Percentiles rank a stretch among this genome's conserved stretches.
Conservation (phyloP, 2,329 filamentous ascomycete species). For the Chaetomium strumarium region DNA sequence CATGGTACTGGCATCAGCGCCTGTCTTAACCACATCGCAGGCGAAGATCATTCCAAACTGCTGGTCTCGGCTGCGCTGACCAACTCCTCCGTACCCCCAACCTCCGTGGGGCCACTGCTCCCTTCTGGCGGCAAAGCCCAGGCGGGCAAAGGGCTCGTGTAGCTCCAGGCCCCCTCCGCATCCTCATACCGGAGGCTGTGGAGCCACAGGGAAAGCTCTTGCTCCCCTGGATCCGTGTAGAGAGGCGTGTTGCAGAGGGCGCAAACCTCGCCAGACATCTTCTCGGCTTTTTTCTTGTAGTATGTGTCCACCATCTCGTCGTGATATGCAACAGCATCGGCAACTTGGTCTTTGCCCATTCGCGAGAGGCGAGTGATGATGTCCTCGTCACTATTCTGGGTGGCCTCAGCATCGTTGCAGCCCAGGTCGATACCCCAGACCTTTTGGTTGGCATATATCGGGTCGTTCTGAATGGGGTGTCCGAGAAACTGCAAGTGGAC, state of each 20-base stretch:
- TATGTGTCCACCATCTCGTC: conserved; percentile 90
- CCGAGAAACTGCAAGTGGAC: conserved; percentile 94
- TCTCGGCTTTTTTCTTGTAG: conserved; percentile 85
- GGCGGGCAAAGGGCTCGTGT: conserved; percentile 72
- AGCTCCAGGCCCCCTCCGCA: conserved; percentile 75
- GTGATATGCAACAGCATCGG: conserved; percentile 86
- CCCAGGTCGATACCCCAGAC: conserved; percentile 85
- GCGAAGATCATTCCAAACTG: conserved; percentile 26
- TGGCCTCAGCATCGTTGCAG: conserved; percentile 56
- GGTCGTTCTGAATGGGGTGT: conserved; percentile 93
- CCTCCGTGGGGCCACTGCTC: conserved; percentile 62
- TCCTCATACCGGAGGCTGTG: conserved; percentile 90
- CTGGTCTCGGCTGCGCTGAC: conserved; percentile 48
- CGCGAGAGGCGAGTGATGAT: conserved; percentile 77
- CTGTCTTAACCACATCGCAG: background rate
- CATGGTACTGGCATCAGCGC: background rate
- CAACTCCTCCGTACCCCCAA: conserved; percentile 55
- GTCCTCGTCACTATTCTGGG: conserved; percentile 74
- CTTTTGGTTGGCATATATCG: conserved; percentile 90
- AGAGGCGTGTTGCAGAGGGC: conserved; percentile 77
- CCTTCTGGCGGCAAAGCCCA: conserved; percentile 83
- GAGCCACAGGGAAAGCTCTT: conserved; percentile 89
- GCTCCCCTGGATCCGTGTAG: conserved; percentile 84
- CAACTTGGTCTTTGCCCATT: conserved; percentile 93
- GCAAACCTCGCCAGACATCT: conserved; percentile 81